These are phyloP conservation scores for Cornus florida DNA, from an alignment of 148 eudicot genomes.

Conservation along the genomic window DNA sequence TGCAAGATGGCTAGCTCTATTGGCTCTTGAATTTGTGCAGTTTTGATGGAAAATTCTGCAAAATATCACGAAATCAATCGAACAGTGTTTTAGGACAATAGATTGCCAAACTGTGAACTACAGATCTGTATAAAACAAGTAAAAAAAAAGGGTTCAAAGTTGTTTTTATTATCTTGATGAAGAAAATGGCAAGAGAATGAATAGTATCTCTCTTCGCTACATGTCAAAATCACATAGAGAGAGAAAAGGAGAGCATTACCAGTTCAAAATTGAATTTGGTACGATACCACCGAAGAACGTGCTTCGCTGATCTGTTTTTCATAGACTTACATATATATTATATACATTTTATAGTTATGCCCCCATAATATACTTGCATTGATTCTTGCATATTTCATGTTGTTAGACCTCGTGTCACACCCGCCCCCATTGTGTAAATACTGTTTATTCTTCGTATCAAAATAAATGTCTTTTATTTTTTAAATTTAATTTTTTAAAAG, in stretches of 20 bases:
- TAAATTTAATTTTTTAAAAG: too few species aligned
- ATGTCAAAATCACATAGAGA: slow-evolving; percentile 8
- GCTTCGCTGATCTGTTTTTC: slow-evolving; percentile 8
- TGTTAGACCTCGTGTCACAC: too few species aligned
- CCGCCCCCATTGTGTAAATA: too few species aligned
- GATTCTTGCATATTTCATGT: too few species aligned
- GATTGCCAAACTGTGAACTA: not conserved
- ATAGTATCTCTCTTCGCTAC: too few species aligned
- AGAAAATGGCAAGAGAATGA: not conserved
- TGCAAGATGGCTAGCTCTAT: not conserved
- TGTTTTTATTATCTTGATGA: not conserved
- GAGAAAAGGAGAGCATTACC: not conserved
- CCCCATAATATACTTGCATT: too few species aligned
- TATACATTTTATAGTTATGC: too few species aligned
- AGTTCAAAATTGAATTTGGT: slow-evolving; percentile 10
- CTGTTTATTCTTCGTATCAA: too few species aligned
- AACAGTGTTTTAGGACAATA: too few species aligned
- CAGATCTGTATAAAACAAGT: slow-evolving; percentile 1
- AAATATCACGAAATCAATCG: too few species aligned
- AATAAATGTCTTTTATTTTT: too few species aligned
- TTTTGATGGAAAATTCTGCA: not conserved
- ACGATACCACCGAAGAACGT: slow-evolving; percentile 4
- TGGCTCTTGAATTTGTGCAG: not conserved
- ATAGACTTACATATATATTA: too few species aligned
- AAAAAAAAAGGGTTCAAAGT: not conserved